Evolutionary conservation across 176 grass and related monocot genomes (phyloP), one percentile per base, ranked within the genome.

Genomic region (Puccinellia tenuiflora): DNA sequence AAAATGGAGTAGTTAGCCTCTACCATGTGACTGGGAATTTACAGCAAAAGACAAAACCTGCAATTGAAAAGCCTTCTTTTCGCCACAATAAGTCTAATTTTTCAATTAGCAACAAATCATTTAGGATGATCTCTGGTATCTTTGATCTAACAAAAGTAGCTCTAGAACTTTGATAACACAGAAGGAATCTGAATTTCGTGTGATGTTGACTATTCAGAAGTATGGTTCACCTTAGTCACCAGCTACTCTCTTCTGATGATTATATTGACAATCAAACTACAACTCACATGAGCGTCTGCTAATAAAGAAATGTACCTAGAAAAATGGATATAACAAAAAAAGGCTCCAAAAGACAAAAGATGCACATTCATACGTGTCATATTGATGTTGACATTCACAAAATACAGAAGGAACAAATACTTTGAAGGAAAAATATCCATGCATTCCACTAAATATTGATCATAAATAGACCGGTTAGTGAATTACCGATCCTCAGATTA

Each of bases 231-330:
- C 68, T 37, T 47, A 31, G 11, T 46, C 55, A 75, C 46, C 75
- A 55, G 33, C 81, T 48, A 67, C 81, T 48, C 50, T 63, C 33
- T 46, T 53, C 22, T 15, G 21, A 38, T 84, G 81, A 79, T 80
- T 51, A 17, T 80, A 83, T 34, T 42, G 16, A 52, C 54, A 38
- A 77, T 88, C 65, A 21, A 84, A 53, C 17, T 51, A 60, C 30
- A 38, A 11, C 9, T 26, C 40, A 31, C 37, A 29, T 30, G 47
- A 43, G 46, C 10, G 2, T 31, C n/a, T 79, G 56, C 33, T 67
- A 50, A 60, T 4, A 35, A 75, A 61, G 5, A 53, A 68, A 63
- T 33, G 60, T 15, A 7, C 6, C 28, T 31, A 1, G 33, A 63
- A 63, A 7, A 9, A 18, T 29, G 29, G 60, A 31, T 31, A 29